Conservation (phyloP, 169 alveolate genomes). For the Eimeria zaria region DNA sequence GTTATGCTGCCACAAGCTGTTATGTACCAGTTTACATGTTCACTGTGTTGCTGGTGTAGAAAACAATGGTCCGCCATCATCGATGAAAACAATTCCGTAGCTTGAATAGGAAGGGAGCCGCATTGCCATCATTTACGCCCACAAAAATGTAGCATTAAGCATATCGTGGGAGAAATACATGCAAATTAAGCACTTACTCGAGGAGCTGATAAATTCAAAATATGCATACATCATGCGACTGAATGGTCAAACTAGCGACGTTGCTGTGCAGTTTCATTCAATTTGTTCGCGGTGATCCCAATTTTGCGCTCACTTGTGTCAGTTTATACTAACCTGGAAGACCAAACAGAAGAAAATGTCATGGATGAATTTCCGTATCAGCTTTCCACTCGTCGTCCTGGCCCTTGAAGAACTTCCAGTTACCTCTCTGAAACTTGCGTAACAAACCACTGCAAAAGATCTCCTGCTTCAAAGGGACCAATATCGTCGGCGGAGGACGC, state of each 20-base stretch:
- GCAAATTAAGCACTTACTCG: not conserved
- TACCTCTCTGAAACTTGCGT: not conserved
- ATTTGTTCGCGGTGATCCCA: not conserved
- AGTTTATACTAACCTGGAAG: not conserved
- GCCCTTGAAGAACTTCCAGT: not conserved
- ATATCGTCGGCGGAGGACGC: not conserved
- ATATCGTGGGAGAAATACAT: not conserved
- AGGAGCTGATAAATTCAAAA: not conserved
- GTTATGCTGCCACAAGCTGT: not conserved
- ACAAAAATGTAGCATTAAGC: not conserved
- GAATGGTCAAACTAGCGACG: not conserved
- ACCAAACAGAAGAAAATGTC: not conserved
- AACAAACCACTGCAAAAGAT: conserved; percentile 18
- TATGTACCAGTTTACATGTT: not conserved
- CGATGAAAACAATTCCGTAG: not conserved
- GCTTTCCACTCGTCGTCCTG: not conserved
- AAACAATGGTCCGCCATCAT: not conserved
- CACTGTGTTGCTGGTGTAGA: not conserved
- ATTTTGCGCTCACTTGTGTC: not conserved
- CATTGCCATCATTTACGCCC: not conserved
- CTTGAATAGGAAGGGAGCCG: not conserved
- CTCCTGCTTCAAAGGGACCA: conserved; percentile 6
- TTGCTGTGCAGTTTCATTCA: not conserved
- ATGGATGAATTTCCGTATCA: not conserved
- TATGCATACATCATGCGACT: not conserved